Evolutionary conservation across 768 basidiomycete genomes (phyloP).

Genomic region (Chalciporus sphaerocephalus): DNA sequence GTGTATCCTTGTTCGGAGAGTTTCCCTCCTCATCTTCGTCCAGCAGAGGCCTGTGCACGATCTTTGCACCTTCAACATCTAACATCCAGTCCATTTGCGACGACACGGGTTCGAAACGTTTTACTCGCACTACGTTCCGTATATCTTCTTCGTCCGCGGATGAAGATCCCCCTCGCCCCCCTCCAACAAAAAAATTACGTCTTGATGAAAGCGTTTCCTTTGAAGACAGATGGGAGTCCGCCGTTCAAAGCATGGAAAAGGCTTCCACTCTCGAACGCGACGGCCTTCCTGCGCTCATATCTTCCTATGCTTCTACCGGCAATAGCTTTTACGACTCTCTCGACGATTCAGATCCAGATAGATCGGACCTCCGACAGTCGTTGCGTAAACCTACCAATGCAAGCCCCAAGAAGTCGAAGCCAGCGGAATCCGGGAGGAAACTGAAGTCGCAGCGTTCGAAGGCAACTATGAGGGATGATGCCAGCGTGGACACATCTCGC

Average conservation of each 20-base stretch:
- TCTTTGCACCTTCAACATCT: slow-evolving; percentile 32
- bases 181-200: slow-evolving; percentile 47
- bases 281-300: slow-evolving; percentile 43
- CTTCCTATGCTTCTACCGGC: slow-evolving; percentile 23
- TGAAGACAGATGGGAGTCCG: slow-evolving; percentile 43
- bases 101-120: slow-evolving; percentile 38
- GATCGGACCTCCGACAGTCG: slow-evolving; percentile 8
- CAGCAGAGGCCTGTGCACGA: slow-evolving; percentile 22
- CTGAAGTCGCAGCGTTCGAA: slow-evolving; percentile 15
- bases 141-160: slow-evolving; percentile 6
- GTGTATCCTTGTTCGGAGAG: slow-evolving; percentile 31
- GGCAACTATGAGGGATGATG: slow-evolving; percentile 14
- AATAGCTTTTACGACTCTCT: slow-evolving; percentile 24
- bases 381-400: neutral
- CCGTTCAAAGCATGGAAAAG: slow-evolving; percentile 43
- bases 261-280: slow-evolving; percentile 43
- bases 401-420: slow-evolving; percentile 7
- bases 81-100: slow-evolving; percentile 41
- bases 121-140: slow-evolving; percentile 38
- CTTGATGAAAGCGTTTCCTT: slow-evolving; percentile 24
- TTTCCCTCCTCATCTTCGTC: slow-evolving; percentile 25
- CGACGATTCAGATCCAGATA: slow-evolving; percentile 24
- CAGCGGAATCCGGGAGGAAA: slow-evolving; percentile 11
- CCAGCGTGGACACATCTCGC: slow-evolving; percentile 2
- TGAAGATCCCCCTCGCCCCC: slow-evolving; percentile 16